Percentiles rank a stretch among this genome's conserved stretches.
Conservation (phyloP, 345 rosid species). For the Psidium guajava region DNA sequence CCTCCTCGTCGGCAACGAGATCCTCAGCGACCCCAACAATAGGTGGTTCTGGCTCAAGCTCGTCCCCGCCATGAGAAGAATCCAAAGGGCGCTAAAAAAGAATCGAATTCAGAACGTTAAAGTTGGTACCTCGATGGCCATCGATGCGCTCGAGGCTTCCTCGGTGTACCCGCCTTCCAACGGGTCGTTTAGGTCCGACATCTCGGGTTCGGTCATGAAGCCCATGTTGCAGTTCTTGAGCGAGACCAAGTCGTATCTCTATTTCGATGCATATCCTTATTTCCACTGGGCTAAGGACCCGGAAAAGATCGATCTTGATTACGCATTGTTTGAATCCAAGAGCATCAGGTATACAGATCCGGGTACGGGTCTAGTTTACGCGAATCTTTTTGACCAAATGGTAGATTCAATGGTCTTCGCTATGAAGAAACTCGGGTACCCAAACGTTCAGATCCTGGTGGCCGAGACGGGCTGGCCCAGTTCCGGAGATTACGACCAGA, state of each 20-base stretch:
- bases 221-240: constrained; percentile 74
- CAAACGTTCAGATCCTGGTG: constrained; percentile 54
- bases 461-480: constrained; percentile 98
- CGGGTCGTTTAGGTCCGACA: constrained; percentile 65
- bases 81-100: constrained; percentile 35
- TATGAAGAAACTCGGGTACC: constrained; percentile 62
- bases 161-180: constrained; percentile 73
- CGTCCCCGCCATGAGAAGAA: constrained; percentile 64
- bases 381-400: constrained; percentile 81
- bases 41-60: constrained; percentile 35
- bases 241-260: constrained; percentile 77
- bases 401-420: constrained; percentile 66
- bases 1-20: constrained; percentile 81
- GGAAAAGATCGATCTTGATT: constrained; percentile 37
- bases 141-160: constrained; percentile 32
- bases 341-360: constrained; percentile 56
- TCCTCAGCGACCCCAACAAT: constrained; percentile 19
- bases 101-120: constrained; percentile 38
- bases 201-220: constrained; percentile 35
- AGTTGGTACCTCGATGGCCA: constrained; percentile 57
- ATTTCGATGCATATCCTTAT: constrained; percentile 73
- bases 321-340: constrained; percentile 47
- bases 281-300: constrained; percentile 61
- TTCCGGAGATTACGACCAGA: constrained; percentile 71
- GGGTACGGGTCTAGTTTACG: constrained; percentile 45